phyloP scores from a whole-genome alignment of 1,284 basidiomycete species.

The Boletus sp. region DNA sequence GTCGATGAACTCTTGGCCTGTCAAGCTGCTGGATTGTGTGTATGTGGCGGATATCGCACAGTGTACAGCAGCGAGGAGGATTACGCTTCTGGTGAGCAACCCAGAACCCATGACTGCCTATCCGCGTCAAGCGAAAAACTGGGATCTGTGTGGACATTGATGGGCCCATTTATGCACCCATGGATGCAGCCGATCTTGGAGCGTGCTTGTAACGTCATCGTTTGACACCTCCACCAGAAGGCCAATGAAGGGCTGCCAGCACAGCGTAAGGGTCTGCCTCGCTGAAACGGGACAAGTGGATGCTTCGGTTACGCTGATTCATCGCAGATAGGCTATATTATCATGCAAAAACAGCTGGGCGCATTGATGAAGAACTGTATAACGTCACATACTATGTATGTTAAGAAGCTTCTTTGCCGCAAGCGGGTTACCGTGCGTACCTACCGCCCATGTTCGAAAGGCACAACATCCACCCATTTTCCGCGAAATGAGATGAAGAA shows the following conservation, averaged over 20 bases:
- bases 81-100: neutral
- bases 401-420: neutral
- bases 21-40: slow-evolving; percentile 9
- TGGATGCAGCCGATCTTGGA: no score
- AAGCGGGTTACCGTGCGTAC: neutral
- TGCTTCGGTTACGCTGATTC: no score
- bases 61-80: slow-evolving; percentile 8
- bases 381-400: neutral
- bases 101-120: slow-evolving; percentile 5
- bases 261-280: neutral
- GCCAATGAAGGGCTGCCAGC: neutral
- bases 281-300: no score
- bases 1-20: slow-evolving; percentile 17
- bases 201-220: neutral
- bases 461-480: neutral
- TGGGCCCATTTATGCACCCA: slow-evolving; percentile 8
- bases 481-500: slow-evolving; percentile 7
- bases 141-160: neutral
- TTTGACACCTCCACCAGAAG: neutral
- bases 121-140: neutral
- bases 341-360: no score
- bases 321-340: neutral
- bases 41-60: slow-evolving; percentile 15
- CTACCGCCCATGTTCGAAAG: neutral
- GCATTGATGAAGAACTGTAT: no score